Evolutionary conservation across 306 rosid species (phyloP).

Genomic region (Arachis hypogaea): DNA sequence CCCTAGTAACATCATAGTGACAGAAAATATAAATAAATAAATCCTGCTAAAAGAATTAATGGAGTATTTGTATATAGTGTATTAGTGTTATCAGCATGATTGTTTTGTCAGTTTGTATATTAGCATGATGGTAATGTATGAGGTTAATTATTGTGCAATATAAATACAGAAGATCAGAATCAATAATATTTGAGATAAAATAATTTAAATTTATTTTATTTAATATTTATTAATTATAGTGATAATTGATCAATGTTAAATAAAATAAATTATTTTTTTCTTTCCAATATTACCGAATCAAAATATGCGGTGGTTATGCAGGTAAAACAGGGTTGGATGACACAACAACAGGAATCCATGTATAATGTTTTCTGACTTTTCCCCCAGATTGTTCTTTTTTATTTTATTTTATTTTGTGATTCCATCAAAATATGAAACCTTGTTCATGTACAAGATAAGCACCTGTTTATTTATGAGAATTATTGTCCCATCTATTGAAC

Average conservation of each 20-base stretch:
- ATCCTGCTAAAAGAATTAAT: too few species aligned
- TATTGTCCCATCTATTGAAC: conserved; percentile 30
- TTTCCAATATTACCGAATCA: too few species aligned
- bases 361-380: conserved; percentile 46
- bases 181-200: too few species aligned
- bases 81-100: conserved; percentile 5
- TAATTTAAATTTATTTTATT: too few species aligned
- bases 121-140: neutral
- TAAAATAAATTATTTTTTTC: too few species aligned
- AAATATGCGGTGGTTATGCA: conserved; percentile 24
- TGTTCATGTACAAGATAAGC: conserved; percentile 35
- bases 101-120: conserved; percentile 17
- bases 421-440: conserved; percentile 32
- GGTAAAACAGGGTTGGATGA: conserved; percentile 41
- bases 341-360: conserved; percentile 39
- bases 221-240: too few species aligned
- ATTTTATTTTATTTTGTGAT: conserved; percentile 3
- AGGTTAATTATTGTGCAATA: conserved; percentile 17
- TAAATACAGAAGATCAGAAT: neutral
- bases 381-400: neutral
- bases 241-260: too few species aligned
- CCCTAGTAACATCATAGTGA: too few species aligned
- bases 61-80: too few species aligned
- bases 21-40: too few species aligned
- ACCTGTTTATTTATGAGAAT: conserved; percentile 32